Evolutionary conservation across 306 rosid genomes (phyloP), one percentile per base, ranked within the genome.

Genomic region (Gynostemma pentaphyllum): DNA sequence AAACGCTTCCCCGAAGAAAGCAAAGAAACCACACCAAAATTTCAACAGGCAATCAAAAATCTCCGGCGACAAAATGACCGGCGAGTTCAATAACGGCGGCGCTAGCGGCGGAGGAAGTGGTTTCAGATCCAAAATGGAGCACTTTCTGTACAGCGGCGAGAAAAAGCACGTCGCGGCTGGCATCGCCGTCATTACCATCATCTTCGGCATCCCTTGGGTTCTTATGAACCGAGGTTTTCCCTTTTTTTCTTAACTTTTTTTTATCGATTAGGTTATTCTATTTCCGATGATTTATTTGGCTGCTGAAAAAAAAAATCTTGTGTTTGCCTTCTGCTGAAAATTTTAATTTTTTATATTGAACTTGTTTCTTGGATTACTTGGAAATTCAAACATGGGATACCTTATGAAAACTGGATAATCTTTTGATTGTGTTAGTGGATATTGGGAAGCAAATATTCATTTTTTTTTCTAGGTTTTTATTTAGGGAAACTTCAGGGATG

Each of bases 151-250:
- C 70, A 92, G 96, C 41, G 96, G 98, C 0, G 95, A 90, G 2
- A 90, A 90, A 64, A 92, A 86, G 62, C 98, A 92, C 48, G 98
- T 92, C 28, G 50, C 74, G 34, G 81, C 70, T 19, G 98, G 96
- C 63, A 63, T 92, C 70, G 90, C 81, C 59, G 68, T 92, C 70
- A 74, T 92, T 75, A 52, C 77, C 67, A 79, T 73, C 30, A 76
- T 78, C 46, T 88, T 88, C 50, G 72, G 74, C 50, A 28, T 88
- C 40, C 98, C 96, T 16, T 92, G 96, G 98, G 80, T 32, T 68
- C 71, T 77, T 24, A 82, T 86, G 89, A 83, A 0, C 32, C 83
- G 80, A 84, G 98, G 96, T 85, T 42, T 56, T 6, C 21, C 11
- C 32, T 41, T 47, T 14, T 50, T 16, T 50, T 49, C 40, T 50